Base-by-base conservation (phyloP, 495 filamentous ascomycete species). In the Penicillium salamii region DNA sequence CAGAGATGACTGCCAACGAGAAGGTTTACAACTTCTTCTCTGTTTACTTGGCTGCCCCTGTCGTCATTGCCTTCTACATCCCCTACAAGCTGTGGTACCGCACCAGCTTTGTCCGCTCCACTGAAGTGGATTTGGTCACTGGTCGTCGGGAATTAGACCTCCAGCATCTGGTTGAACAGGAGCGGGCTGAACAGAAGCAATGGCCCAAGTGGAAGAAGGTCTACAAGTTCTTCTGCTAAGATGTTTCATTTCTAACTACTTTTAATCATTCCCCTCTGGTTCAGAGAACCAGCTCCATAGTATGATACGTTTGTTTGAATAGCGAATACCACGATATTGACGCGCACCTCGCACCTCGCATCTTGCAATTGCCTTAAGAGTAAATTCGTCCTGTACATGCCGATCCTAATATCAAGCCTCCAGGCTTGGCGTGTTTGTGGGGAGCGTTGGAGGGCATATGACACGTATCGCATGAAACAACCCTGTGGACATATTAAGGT, bases 181-280 rank as follows among this genome's bases (percentile, higher is more conserved):
- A 98, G 69, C 67, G 76, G 7, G 81, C 82, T 15, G 90, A 96
- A 70, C 71, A 70, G 63, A 78, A 76, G 14, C 53, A 65, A 5
- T 93, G 90, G 91, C 90, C 91, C 1, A 67, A 29, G 50, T 96
- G 92, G 91, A 98, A 95, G 80, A 89, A 82, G 64, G 49, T 81
- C 15, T 84, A 80, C 53, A 80, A 78, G 47, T 53, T 77, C 38
- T 78, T 84, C 63, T 84, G 80, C 52, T 84, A 73, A 54, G 53
- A 13, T 43, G 20, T 9, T 17, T 11, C 5, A 17, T 29, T 13
- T n/a, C n/a, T n/a, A n/a, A n/a, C n/a, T n/a, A n/a, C n/a, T n/a
- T n/a, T n/a, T n/a, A n/a, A n/a, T n/a, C n/a, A n/a, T n/a, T n/a
- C n/a, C n/a, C n/a, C n/a, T n/a, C n/a, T n/a, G n/a, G n/a, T n/a